phyloP scores from a whole-genome alignment of 1,284 basidiomycete genomes.

The Volvariella surrecta region DNA sequence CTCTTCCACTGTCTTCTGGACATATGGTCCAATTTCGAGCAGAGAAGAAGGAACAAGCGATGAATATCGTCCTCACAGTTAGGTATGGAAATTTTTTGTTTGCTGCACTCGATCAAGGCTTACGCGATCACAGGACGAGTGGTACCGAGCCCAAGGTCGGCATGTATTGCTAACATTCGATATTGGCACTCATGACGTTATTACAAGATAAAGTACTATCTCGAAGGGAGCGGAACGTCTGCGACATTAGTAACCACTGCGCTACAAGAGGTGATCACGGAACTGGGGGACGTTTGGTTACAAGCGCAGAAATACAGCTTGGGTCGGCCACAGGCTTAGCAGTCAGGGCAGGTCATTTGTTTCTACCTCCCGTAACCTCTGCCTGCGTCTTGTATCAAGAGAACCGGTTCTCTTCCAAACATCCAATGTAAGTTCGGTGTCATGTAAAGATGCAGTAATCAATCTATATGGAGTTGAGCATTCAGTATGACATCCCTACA shows the following conservation, averaged over 20 bases:
- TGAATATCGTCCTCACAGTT: conserved; percentile 54
- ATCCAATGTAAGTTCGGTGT: conserved; percentile 31
- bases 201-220: conserved; percentile 71
- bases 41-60: conserved; percentile 29
- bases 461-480: conserved; percentile 24
- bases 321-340: conserved; percentile 31
- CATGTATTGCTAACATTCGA: neutral
- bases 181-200: neutral
- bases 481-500: conserved; percentile 4
- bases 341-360: neutral
- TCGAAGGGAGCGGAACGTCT: conserved; percentile 63
- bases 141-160: conserved; percentile 82
- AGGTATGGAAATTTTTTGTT: conserved; percentile 30
- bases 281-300: conserved; percentile 63
- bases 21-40: conserved; percentile 81
- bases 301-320: conserved; percentile 50
- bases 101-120: conserved; percentile 1
- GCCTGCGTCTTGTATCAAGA: conserved; percentile 26
- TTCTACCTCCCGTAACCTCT: conserved; percentile 5
- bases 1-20: conserved; percentile 65
- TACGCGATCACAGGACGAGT: conserved; percentile 47
- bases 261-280: conserved; percentile 44
- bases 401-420: conserved; percentile 40
- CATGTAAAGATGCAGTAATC: conserved; percentile 39
- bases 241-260: conserved; percentile 31